Conservation (phyloP, 2,329 filamentous ascomycete genomes). For the Dothistroma pini region DNA sequence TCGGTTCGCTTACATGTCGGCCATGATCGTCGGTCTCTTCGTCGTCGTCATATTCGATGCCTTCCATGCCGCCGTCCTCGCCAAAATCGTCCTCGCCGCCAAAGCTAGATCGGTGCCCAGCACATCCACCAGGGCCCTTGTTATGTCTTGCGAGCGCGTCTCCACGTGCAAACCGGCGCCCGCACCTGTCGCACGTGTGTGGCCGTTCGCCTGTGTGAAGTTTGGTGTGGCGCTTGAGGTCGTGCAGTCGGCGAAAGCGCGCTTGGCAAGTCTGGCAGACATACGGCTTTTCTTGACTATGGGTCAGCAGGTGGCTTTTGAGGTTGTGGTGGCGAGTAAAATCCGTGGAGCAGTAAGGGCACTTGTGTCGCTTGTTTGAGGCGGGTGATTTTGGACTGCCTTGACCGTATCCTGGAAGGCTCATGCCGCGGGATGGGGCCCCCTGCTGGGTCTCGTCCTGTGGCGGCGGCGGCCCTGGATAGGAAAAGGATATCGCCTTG, state of each 20-base stretch:
- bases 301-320: slow-evolving; percentile 93
- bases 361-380: slow-evolving; percentile 82
- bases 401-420: slow-evolving; percentile 53
- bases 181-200: slow-evolving; percentile 91
- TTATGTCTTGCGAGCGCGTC: slow-evolving; percentile 93
- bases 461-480: slow-evolving; percentile 55
- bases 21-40: slow-evolving; percentile 53
- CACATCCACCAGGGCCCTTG: slow-evolving; percentile 93
- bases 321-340: slow-evolving; percentile 97
- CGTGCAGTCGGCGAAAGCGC: slow-evolving; percentile 87
- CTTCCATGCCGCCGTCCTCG: slow-evolving; percentile 54
- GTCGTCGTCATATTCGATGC: slow-evolving; percentile 59
- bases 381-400: slow-evolving; percentile 60
- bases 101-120: slow-evolving; percentile 83
- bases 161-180: slow-evolving; percentile 88
- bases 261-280: slow-evolving; percentile 90
- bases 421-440: slow-evolving; percentile 56
- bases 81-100: slow-evolving; percentile 68
- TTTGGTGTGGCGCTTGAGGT: slow-evolving; percentile 93
- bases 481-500: slow-evolving; percentile 61
- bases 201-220: slow-evolving; percentile 94
- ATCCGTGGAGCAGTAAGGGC: slow-evolving; percentile 91
- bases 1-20: slow-evolving; percentile 67
- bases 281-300: slow-evolving; percentile 98
- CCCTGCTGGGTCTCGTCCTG: slow-evolving; percentile 46